Evolutionary conservation across 768 basidiomycete genomes (phyloP).

Genomic region (Gautieria morchelliformis): DNA sequence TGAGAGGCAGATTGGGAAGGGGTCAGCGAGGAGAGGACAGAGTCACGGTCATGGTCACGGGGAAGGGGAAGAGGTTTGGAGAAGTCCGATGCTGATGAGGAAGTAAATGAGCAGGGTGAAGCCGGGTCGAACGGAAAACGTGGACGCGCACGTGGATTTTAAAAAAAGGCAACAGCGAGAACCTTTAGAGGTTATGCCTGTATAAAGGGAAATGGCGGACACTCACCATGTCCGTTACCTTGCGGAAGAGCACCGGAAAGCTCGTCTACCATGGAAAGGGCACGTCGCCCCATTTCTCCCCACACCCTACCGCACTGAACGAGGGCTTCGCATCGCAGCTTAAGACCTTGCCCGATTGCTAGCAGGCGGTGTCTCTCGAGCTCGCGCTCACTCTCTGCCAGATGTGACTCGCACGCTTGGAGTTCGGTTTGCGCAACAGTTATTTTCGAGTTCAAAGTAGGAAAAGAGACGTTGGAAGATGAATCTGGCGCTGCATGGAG

Average conservation of each 20-base stretch:
- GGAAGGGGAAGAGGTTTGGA: conserved; percentile 8
- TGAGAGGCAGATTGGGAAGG: conserved; percentile 77
- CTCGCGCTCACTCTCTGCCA: conserved; percentile 60
- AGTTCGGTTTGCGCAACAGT: conserved; percentile 62
- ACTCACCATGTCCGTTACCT: conserved; percentile 23
- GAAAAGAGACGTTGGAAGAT: conserved; percentile 11
- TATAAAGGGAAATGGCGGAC: not conserved
- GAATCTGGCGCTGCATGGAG: conserved; percentile 19
- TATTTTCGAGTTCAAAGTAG: conserved; percentile 35
- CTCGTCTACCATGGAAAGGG: conserved; percentile 34
- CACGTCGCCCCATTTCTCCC: conserved; percentile 58
- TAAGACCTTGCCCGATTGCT: conserved; percentile 55
- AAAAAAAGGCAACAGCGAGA: not conserved
- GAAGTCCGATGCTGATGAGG: not conserved
- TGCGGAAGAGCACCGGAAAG: conserved; percentile 3
- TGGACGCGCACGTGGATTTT: not conserved
- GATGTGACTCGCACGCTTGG: conserved; percentile 72
- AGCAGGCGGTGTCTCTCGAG: conserved; percentile 41
- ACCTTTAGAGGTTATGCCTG: not conserved
- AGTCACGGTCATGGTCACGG: conserved; percentile 21
- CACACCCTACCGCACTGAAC: conserved; percentile 61
- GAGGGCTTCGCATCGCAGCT: conserved; percentile 52
- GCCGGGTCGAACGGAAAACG: not conserved
- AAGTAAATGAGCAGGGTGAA: not conserved
- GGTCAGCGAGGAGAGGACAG: conserved; percentile 52